Base-by-base conservation (phyloP, 176 grass and related monocot species). In the Raddia guianensis region DNA sequence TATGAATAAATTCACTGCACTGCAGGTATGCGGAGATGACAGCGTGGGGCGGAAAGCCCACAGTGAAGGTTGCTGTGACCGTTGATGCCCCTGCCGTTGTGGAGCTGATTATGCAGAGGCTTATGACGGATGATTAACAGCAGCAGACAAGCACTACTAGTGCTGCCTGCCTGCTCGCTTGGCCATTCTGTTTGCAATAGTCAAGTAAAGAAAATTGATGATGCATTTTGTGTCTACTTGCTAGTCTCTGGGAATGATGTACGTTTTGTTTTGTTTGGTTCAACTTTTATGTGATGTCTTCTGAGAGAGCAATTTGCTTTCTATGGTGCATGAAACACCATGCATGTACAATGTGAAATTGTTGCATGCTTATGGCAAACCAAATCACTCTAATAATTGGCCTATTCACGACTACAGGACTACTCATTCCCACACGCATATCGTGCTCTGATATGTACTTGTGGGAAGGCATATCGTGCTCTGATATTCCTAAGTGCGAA, bases 51-150 rank as follows among this genome's bases (percentile, higher is more conserved):
- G 81, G 66, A 54, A 89, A 87, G 81, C 92, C 92, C 0, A 93
- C 84, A 1, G 79, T 98, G 73, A 94, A 94, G 83, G 86, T 98
- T 89, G 92, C 95, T 54, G 95, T 93, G 16, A 98, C 95, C 1
- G 92, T 98, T 2, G 92, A 98, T 76, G 88, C 95, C 8, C 86
- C 92, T 0, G 59, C 90, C 0, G 66, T 93, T 0, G 78, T 92
- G 32, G 81, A 94, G 54, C 72, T 98, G 48, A 80, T 95, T 42
- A 91, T 93, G 90, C 83, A 95, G 66, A 90, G 95, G 56, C 90
- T 98, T 63, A 83, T 84, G 72, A 63, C 15, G 1, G 87, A 85
- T 33, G 71, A 76, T 43, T 85, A 65, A 59, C 5, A 43, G 33
- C 53, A 18, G 14, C 62, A 40, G 16, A 48, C 19, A 32, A 27